phyloP scores from a whole-genome alignment of 495 filamentous ascomycete genomes.

The Aspergillus homomorphus region DNA sequence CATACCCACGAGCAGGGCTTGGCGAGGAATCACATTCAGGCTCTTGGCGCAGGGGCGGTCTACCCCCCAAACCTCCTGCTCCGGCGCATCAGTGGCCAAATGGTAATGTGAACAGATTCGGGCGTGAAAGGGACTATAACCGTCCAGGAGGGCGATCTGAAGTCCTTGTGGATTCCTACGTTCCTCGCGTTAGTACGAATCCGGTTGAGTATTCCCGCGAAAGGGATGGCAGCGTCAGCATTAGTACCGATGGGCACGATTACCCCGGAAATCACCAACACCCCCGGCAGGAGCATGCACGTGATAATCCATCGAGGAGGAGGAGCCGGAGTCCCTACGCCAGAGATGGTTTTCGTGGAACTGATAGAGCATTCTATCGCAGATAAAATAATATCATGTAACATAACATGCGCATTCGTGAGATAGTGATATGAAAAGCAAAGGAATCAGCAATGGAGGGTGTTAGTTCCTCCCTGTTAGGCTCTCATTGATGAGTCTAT shows the following conservation, averaged over 20 bases:
- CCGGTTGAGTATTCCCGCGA: conserved; percentile 28
- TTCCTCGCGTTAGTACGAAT: conserved; percentile 32
- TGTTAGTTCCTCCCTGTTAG: too few species aligned
- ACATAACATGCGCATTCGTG: not conserved
- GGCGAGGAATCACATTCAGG: conserved; percentile 19
- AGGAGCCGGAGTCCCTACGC: conserved; percentile 40
- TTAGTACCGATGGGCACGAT: conserved; percentile 26
- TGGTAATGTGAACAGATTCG: conserved; percentile 25
- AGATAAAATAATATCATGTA: conserved; percentile 8
- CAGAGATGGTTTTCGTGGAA: conserved; percentile 25
- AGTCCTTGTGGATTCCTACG: conserved; percentile 38
- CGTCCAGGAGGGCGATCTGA: conserved; percentile 29
- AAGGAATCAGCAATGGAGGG: too few species aligned
- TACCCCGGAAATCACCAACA: conserved; percentile 15
- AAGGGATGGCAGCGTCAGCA: conserved; percentile 15
- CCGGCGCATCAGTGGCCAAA: conserved; percentile 33
- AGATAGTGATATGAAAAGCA: not conserved
- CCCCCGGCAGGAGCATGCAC: conserved; percentile 31
- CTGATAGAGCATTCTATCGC: conserved; percentile 15
- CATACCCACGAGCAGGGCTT: conserved; percentile 7
- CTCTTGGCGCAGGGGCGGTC: conserved; percentile 28
- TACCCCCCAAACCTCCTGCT: conserved; percentile 41
- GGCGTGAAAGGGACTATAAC: conserved; percentile 31
- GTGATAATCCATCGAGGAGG: conserved; percentile 31
- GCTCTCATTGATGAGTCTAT: too few species aligned